Evolutionary conservation across 768 basidiomycete genomes (phyloP), one percentile per base, ranked within the genome.

Genomic region (Thelephora aurantiotincta): DNA sequence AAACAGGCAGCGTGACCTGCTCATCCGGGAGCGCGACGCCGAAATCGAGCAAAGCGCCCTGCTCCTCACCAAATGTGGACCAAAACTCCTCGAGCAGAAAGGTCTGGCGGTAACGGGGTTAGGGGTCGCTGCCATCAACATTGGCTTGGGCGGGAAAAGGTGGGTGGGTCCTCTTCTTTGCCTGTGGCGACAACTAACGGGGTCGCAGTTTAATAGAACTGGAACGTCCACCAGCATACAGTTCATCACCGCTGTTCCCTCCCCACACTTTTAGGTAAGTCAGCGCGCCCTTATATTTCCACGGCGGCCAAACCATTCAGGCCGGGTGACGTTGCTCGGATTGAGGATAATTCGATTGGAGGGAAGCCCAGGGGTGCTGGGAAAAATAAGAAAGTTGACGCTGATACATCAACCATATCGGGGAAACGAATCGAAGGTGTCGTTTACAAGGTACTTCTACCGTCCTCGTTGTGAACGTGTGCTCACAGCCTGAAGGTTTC

Each of bases 121-220:
- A 4, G 78, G 85, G 1, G 65, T 89, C 1, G 70, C 75, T 1
- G 70, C 73, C 20, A 70, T 91, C n/a, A 79, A 74, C 45, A 73
- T 96, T 14, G 94, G 93, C 2, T 72, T 97, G 3, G 93, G 91
- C 22, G 93, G 92, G 22, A 93, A 92, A 68, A 92, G 80, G 91
- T 94, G 61, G 59, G 63, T 53, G 41, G 37, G 20, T 35, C 26
- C 11, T 4, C 33, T 43, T 6, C 33, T 18, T 5, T 19, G n/a
- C 26, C n/a, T n/a, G n/a, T n/a, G 16, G 14, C 16, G 23, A 14
- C 14, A 30, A 30, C 26, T 9, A 4, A 30, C 5, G 53, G 43
- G 57, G 73, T 65, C 57, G 54, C 52, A 94, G 92, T 42, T 66
- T 97, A 49, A 74, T 97, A 48, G 90, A 94, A 62, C 68, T 98